Evolutionary conservation across 2,329 filamentous ascomycete species (phyloP), one percentile per base, ranked within the genome.

Genomic region (Neonectria punicea): DNA sequence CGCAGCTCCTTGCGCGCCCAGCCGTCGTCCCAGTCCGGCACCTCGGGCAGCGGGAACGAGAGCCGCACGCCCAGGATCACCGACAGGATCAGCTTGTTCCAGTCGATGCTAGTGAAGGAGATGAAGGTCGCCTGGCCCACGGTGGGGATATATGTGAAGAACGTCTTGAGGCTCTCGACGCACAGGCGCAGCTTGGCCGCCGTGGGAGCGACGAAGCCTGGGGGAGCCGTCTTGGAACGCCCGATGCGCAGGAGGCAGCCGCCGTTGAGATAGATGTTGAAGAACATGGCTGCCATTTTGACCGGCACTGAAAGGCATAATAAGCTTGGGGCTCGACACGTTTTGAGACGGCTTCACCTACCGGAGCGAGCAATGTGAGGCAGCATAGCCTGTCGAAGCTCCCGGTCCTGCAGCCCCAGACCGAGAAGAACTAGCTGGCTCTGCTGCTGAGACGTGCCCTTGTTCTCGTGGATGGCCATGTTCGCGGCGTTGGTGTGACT

Each of bases 31-130:
- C 77, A 80, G 5, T 71, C 77, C 0, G 81, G 78, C 14, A 78
- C 81, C 0, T 75, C 70, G 0, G 77, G 62, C 11, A 85, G 28
- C 0, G 83, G 80, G 47, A 87, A 84, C 3, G 83, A 85, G 32
- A 86, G 73, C 1, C 82, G 80, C 53, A 84, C 80, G 16, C 79
- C 80, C 5, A 86, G 62, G 53, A 86, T 81, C 39, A 83, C 71
- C 50, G 70, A 59, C 39, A 67, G 61, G 49, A 87, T 79, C 55
- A 86, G 72, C 30, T 78, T 79, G 47, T 74, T 72, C 81, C 83
- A 84, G 70, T 86, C 83, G 14, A 78, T 74, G 30, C 76, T 74
- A 51, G 78, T 77, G 67, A 87, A 81, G 46, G 73, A 70, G 20
- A 76, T 64, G 53, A 84, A 74, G 16, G 74, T 69, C 2, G 67